Evolutionary conservation across 176 grass and related monocot genomes (phyloP).

Genomic region (Carex myosuroides): DNA sequence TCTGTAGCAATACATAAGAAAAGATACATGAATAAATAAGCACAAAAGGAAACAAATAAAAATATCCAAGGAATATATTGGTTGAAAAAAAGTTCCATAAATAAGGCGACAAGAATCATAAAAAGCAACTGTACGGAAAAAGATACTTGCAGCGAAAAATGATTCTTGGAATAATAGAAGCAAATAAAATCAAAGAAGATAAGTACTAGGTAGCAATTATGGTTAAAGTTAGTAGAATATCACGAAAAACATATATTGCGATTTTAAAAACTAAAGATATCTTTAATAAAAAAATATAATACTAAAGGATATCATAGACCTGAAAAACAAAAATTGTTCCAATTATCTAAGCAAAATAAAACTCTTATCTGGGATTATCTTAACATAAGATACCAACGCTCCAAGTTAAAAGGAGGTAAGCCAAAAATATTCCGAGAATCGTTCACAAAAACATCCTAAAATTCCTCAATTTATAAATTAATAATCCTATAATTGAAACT

Average conservation of each 20-base stretch:
- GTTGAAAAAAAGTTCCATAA: neutral
- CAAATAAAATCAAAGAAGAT: neutral
- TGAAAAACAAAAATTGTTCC: neutral
- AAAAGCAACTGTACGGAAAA: neutral
- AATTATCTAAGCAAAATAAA: neutral
- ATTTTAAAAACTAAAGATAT: neutral
- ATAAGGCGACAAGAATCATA: neutral
- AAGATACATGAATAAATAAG: neutral
- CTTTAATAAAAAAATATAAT: neutral
- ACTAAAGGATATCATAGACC: neutral
- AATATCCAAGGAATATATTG: neutral
- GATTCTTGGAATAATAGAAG: neutral
- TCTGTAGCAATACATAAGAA: conserved; percentile 28
- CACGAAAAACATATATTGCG: neutral
- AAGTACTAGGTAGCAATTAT: neutral
- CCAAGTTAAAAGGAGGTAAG: neutral
- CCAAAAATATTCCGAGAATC: neutral
- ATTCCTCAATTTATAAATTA: neutral
- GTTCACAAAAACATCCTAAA: neutral
- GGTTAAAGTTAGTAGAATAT: neutral
- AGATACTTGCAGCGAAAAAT: neutral
- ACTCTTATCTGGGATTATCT: neutral
- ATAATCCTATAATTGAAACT: neutral
- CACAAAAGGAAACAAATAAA: neutral
- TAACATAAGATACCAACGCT: neutral